Percentiles rank a stretch among this genome's conserved stretches.
phyloP scores from a whole-genome alignment of 257 asterid genomes.

The Gynochthodes officinalis region DNA sequence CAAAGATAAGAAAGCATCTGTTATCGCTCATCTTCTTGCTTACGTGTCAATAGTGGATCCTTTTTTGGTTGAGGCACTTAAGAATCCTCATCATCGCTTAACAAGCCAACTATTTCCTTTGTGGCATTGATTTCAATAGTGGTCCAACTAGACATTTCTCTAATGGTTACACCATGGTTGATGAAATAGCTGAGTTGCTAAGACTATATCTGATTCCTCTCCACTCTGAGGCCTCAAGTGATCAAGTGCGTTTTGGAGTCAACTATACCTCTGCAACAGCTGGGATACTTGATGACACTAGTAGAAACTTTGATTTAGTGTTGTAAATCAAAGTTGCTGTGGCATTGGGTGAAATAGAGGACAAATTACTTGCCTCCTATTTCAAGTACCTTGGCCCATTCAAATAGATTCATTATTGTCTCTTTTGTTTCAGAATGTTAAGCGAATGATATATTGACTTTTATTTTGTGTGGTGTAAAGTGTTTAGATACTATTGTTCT shows the following conservation, averaged over 20 bases:
- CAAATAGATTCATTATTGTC: too few species aligned
- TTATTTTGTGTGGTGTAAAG: too few species aligned
- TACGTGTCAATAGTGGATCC: too few species aligned
- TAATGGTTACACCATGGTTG: constrained; percentile 84
- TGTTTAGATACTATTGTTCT: too few species aligned
- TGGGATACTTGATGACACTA: constrained; percentile 76
- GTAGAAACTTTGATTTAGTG: constrained; percentile 67
- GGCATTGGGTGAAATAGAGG: constrained; percentile 81
- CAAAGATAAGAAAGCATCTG: too few species aligned
- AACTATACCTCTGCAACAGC: constrained; percentile 88
- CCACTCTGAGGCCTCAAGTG: constrained; percentile 38
- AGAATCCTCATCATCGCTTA: too few species aligned
- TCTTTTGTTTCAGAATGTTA: too few species aligned
- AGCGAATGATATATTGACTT: too few species aligned
- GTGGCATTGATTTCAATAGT: constrained; percentile 76
- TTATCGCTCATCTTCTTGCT: too few species aligned
- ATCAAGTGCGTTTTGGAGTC: constrained; percentile 58
- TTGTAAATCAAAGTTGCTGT: constrained; percentile 66
- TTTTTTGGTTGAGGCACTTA: too few species aligned
- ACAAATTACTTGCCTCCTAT: constrained; percentile 76
- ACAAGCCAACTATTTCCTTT: constrained; percentile 79
- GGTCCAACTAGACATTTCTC: constrained; percentile 84
- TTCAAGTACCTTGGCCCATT: constrained; percentile 67
- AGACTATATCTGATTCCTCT: constrained; percentile 70
- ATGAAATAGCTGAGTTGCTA: constrained; percentile 62